Evolutionary conservation across 2,329 filamentous ascomycete species (phyloP), one percentile per base, ranked within the genome.

Genomic region (Diaporthe australafricana): DNA sequence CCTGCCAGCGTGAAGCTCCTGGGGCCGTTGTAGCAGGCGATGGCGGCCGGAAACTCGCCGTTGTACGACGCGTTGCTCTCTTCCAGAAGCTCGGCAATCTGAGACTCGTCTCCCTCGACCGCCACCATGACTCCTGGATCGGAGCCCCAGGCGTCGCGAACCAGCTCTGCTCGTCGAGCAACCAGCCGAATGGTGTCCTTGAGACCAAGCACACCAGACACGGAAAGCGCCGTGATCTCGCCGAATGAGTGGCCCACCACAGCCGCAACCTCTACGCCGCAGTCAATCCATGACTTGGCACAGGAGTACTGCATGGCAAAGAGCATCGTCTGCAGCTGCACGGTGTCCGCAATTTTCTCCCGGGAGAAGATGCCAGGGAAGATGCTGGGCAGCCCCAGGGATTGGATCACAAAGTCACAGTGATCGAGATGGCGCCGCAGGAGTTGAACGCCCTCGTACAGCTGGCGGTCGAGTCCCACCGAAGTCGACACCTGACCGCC

Each of bases 1-100:
- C 85, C 85, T 1, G 83, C 83, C 2, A 88, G 30, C 0, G 83
- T 84, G 74, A 84, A 83, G 71, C 79, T 85, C 4, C 71, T 74
- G 0, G 82, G 83, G 0, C 85, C 83, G 65, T 87, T 87, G 75
- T 79, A 85, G 74, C 86, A 88, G 0, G 87, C 87, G 27, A 89
- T 83, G 1, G 32, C 68, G 14, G 63, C 75, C 8, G 63, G 27
- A 16, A 11, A 12, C 60, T 35, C 2, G 32, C 38, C 2, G 32
- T 5, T 5, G 9, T 9, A 35, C 32, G 32, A 35, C 9, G 5
- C 32, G 32, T 9, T 35, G n/a, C n/a, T n/a, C n/a, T 70, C 25
- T 27, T n/a, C 55, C 7, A 69, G 20, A 5, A 17, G 53, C 8
- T 57, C 25, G 22, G 71, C 50, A 1, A 55, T 52, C 4, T 22